These are phyloP conservation scores for Aspergillus hancockii DNA, from an alignment of 495 filamentous ascomycete genomes.

Conservation along the genomic window DNA sequence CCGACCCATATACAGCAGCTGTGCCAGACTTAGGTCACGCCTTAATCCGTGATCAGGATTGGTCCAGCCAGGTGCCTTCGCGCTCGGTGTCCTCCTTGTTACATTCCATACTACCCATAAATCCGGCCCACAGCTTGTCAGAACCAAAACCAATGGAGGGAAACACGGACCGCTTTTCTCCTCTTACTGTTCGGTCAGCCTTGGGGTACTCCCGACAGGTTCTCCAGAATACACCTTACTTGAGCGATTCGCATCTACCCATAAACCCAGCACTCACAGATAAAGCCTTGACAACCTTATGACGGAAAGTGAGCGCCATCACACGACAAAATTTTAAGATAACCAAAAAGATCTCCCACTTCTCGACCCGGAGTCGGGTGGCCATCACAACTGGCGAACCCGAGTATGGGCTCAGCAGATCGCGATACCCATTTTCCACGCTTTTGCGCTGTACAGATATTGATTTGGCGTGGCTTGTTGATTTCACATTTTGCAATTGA, in stretches of 20 bases:
- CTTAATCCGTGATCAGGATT: slow-evolving; percentile 15
- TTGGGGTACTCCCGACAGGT: slow-evolving; percentile 20
- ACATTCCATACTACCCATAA: slow-evolving; percentile 31
- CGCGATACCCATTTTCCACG: slow-evolving; percentile 18
- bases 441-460: slow-evolving; percentile 18
- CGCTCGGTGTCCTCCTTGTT: slow-evolving; percentile 22
- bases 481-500: slow-evolving; percentile 5
- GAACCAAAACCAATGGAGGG: slow-evolving; percentile 15
- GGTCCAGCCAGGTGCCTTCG: slow-evolving; percentile 11
- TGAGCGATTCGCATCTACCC: slow-evolving; percentile 35
- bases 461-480: slow-evolving; percentile 2
- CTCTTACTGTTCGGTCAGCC: slow-evolving; percentile 17
- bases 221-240: slow-evolving; percentile 18
- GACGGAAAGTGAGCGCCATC: slow-evolving; percentile 12
- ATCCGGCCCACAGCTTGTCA: slow-evolving; percentile 28
- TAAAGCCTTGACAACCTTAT: slow-evolving; percentile 19
- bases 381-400: slow-evolving; percentile 3
- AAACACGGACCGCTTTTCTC: slow-evolving; percentile 9
- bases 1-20: slow-evolving; percentile 17
- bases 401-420: slow-evolving; percentile 1
- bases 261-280: slow-evolving; percentile 39
- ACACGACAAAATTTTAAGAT: not conserved
- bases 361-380: not conserved
- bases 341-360: not conserved
- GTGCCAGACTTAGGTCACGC: slow-evolving; percentile 18